Evolutionary conservation across 345 rosid species (phyloP).

Genomic region (Durio zibethinus): DNA sequence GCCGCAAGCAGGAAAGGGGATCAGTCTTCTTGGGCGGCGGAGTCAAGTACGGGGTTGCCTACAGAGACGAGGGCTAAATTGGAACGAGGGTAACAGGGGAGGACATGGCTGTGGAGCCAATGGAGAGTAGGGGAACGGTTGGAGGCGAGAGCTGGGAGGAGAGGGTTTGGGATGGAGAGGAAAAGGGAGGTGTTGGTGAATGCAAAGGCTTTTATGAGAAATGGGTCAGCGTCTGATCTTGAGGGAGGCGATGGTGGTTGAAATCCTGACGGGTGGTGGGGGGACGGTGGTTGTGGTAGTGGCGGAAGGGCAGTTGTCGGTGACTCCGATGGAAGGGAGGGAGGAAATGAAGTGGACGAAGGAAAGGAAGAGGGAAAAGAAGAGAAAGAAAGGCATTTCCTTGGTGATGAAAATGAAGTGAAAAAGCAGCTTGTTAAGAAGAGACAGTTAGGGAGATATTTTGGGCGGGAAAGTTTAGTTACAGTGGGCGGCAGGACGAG

Average conservation of each 20-base stretch:
- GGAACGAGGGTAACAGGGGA: slow-evolving; percentile 80
- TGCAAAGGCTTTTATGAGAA: slow-evolving; percentile 63
- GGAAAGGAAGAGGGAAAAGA: slow-evolving; percentile 18
- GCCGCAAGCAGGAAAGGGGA: slow-evolving; percentile 63
- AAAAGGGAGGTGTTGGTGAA: slow-evolving; percentile 75
- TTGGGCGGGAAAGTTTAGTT: slow-evolving; percentile 2
- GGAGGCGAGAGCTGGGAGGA: slow-evolving; percentile 63
- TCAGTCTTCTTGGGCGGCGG: slow-evolving; percentile 34
- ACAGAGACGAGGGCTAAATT: slow-evolving; percentile 72
- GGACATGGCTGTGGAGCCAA: slow-evolving; percentile 71
- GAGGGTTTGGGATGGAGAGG: slow-evolving; percentile 76
- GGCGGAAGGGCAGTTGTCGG: slow-evolving; percentile 32
- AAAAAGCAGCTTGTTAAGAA: not conserved
- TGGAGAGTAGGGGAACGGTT: slow-evolving; percentile 69
- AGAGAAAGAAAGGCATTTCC: slow-evolving; percentile 19
- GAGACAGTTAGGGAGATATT: not conserved
- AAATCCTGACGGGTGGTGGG: slow-evolving; percentile 28
- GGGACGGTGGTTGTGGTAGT: slow-evolving; percentile 13
- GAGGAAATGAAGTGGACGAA: slow-evolving; percentile 25
- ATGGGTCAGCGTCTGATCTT: slow-evolving; percentile 51
- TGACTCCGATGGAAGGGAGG: slow-evolving; percentile 38
- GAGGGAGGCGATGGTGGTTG: slow-evolving; percentile 41
- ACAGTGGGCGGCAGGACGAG: no score
- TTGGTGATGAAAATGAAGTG: not conserved
- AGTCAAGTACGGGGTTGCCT: slow-evolving; percentile 60